Evolutionary conservation across 163 green algal species (phyloP).

Genomic region (Scenedesmus sp.): DNA sequence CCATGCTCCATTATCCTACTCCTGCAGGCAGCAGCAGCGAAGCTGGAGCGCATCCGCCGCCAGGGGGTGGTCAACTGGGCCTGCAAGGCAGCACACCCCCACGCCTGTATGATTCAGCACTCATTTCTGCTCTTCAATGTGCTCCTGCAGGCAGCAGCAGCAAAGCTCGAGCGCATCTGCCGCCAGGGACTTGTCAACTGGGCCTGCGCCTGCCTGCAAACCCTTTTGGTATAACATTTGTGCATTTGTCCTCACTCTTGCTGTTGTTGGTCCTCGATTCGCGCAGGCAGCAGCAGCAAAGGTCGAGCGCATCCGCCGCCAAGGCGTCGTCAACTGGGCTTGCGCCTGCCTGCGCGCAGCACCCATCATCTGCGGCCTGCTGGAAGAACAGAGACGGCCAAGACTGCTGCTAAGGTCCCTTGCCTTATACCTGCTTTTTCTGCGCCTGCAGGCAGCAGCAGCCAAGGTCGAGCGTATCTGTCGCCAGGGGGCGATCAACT

Average conservation of each 20-base stretch:
- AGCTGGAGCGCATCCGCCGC: background rate
- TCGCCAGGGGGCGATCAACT: too few species aligned
- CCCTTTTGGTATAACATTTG: too few species aligned
- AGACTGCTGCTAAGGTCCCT: slow-evolving; percentile 60
- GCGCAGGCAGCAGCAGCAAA: background rate
- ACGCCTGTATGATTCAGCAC: slow-evolving; percentile 67
- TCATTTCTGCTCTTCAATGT: slow-evolving; percentile 62
- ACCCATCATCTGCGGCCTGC: slow-evolving; percentile 64
- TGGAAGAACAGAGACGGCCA: slow-evolving; percentile 68
- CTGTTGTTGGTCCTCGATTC: background rate
- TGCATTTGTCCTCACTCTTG: too few species aligned
- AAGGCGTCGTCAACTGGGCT: slow-evolving; percentile 7
- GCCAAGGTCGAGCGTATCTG: slow-evolving; percentile 14
- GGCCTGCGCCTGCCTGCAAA: too few species aligned
- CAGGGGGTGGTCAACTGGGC: slow-evolving; percentile 10
- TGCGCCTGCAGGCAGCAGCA: slow-evolving; percentile 36
- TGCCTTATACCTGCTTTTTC: slow-evolving; percentile 50
- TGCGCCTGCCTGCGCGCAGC: slow-evolving; percentile 66
- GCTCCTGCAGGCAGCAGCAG: slow-evolving; percentile 34
- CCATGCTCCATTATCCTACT: background rate
- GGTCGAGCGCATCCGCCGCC: background rate
- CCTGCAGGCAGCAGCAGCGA: slow-evolving; percentile 5
- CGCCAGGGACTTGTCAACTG: too few species aligned
- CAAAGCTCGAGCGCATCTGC: background rate
- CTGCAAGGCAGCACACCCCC: slow-evolving; percentile 32